These are phyloP conservation scores for Microcos paniculata DNA, from an alignment of 345 rosid species.

Conservation along the genomic window DNA sequence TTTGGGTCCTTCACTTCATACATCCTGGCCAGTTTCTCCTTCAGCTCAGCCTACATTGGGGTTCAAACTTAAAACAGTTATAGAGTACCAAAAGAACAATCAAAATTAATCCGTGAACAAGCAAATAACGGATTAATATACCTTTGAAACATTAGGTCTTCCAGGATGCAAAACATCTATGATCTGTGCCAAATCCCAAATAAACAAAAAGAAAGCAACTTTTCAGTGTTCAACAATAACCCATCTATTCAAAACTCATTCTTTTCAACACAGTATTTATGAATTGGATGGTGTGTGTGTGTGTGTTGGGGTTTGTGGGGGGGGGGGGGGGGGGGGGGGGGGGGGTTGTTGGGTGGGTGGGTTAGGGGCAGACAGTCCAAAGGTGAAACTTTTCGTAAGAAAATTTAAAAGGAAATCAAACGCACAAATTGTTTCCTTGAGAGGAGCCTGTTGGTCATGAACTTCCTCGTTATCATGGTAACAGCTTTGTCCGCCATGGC, in stretches of 20 bases:
- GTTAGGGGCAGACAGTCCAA: background rate
- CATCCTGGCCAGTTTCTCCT: constrained; percentile 54
- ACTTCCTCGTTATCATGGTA: constrained; percentile 83
- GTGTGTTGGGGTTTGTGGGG: too few relatives aligned
- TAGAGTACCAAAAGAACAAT: background rate
- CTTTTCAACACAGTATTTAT: background rate
- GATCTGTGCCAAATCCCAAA: constrained; percentile 43
- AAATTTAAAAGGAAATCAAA: background rate
- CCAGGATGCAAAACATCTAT: constrained; percentile 98
- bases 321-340: too few relatives aligned
- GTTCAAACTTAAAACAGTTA: background rate
- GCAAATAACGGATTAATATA: constrained; percentile 14
- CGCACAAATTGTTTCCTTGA: constrained; percentile 98
- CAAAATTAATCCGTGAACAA: background rate
- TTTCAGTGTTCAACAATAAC: background rate
- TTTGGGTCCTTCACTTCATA: constrained; percentile 67
- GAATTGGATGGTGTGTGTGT: too few relatives aligned
- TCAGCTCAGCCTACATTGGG: constrained; percentile 49
- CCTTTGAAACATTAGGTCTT: constrained; percentile 94
- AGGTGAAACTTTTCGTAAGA: background rate
- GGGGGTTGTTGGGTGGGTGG: too few relatives aligned
- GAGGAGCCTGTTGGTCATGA: constrained; percentile 98
- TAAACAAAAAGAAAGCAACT: background rate
- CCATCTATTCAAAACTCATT: background rate
- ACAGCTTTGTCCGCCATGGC: constrained; percentile 90